A percentile compares a stretch with the other conserved stretches of the same genome.
phyloP scores from a whole-genome alignment of 2,329 filamentous ascomycete species.

The Sporothrix inflata region DNA sequence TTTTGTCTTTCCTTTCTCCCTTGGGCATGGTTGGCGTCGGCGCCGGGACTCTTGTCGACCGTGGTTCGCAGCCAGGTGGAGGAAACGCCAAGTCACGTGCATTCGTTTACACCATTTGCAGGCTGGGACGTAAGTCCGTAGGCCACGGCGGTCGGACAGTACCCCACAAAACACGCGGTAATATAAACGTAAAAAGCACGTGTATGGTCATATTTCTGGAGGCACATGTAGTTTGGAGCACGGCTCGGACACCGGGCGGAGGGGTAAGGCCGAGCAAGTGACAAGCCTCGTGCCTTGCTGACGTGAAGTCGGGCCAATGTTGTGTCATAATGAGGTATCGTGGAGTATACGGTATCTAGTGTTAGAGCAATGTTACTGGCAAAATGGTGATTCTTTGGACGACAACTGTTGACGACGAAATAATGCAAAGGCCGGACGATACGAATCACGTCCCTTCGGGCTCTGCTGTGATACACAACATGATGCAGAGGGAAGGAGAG shows the following conservation, averaged over 20 bases:
- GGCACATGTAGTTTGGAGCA: no score
- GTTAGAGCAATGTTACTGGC: no score
- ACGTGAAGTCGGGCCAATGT: not conserved
- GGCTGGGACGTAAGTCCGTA: not conserved
- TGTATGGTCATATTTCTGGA: not conserved
- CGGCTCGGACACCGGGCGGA: not conserved
- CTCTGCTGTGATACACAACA: not conserved
- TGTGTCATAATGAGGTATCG: not conserved
- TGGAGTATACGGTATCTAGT: not conserved
- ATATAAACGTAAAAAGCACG: not conserved
- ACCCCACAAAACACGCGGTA: not conserved
- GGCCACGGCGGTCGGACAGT: not conserved
- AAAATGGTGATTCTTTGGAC: not conserved
- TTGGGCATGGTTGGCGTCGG: not conserved
- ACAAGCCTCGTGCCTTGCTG: not conserved
- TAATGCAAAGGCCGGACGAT: not conserved
- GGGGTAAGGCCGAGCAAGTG: not conserved
- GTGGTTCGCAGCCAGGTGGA: not conserved
- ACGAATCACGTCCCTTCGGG: not conserved
- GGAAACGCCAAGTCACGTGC: not conserved
- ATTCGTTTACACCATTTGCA: not conserved
- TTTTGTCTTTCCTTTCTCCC: not conserved
- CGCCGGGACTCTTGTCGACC: not conserved
- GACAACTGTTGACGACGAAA: not conserved
- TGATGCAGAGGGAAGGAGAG: not conserved